Percentiles rank a stretch among this genome's conserved stretches.
These are phyloP conservation scores for Dalbergia cochinchinensis DNA, from an alignment of 306 rosid species.

Conservation along the genomic window DNA sequence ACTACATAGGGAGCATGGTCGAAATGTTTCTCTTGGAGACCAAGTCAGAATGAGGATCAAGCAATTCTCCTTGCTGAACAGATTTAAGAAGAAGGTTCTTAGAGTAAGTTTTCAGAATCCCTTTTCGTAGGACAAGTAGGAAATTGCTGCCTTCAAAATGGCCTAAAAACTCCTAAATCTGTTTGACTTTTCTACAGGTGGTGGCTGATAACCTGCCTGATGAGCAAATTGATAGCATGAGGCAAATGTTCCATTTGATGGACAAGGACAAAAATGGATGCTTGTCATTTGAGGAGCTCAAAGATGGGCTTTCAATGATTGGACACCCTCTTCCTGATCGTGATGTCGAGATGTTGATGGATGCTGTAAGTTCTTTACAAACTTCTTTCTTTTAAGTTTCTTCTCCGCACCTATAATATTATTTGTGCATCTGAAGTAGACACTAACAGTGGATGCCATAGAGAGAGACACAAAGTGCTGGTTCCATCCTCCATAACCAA, in stretches of 20 bases:
- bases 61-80: slow-evolving; percentile 91
- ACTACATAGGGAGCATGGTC: slow-evolving; percentile 64
- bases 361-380: slow-evolving; percentile 72
- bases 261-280: slow-evolving; percentile 85
- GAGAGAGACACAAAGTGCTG: no score
- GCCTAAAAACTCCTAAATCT: neutral
- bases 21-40: slow-evolving; percentile 74
- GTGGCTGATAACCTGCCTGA: slow-evolving; percentile 86
- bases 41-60: slow-evolving; percentile 86
- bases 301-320: slow-evolving; percentile 73
- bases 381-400: slow-evolving; percentile 4
- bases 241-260: slow-evolving; percentile 76
- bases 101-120: slow-evolving; percentile 64
- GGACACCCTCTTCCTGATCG: slow-evolving; percentile 78
- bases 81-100: slow-evolving; percentile 92
- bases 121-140: neutral
- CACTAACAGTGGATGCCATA: no score
- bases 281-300: slow-evolving; percentile 85
- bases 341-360: slow-evolving; percentile 79
- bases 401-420: neutral
- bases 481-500: no score
- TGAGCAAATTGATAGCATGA: slow-evolving; percentile 76
- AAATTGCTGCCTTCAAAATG: neutral
- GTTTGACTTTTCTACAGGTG: slow-evolving; percentile 57
- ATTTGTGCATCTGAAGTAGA: no score